Evolutionary conservation across 176 grass and related monocot species (phyloP), one percentile per base, ranked within the genome.

Genomic region (Paspalum vaginatum): DNA sequence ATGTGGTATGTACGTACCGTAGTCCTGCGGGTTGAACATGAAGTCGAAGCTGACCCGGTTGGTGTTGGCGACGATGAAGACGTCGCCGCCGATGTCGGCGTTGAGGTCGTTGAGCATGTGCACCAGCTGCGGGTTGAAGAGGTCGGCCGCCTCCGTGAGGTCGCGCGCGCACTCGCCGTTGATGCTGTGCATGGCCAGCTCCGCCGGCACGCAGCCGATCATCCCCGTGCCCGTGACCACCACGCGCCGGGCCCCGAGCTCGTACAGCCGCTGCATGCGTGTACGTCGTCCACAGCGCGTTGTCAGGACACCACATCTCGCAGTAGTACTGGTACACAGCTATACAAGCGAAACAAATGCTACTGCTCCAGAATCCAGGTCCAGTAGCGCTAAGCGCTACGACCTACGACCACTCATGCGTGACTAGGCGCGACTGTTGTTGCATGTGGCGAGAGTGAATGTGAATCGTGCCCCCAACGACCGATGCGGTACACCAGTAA

Each of bases 151-250:
- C 50, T 60, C 70, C 57, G 86, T 94, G 43, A 98, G 92, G 81
- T 95, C 92, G 0, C 74, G 21, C 12, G 73, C 92, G 69, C 96
- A 98, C 20, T 48, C 26, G 24, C 96, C 96, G 51, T 89, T 83
- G 25, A 65, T 26, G 77, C 96, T 93, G 78, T 91, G 87, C 27
- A 89, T 44, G 32, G 96, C 92, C 10, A 98, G 88, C 90, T 93
- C 96, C 47, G 92, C 88, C 49, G 96, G 96, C 25, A 90, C 92
- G 71, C 96, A 98, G 32, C 96, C 96, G 70, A 95, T 83, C 59
- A 93, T 89, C 42, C 95, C 96, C 6, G 96, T 98, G n/a, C 96
- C 96, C 22, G 96, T 98, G n/a, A 98, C 96, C 32, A 98, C 53
- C 42, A 98, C 81, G 21, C 86, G 90, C 2, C 88, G 88, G 8